phyloP scores from a whole-genome alignment of 2,329 filamentous ascomycete species.

The Ophiostoma australiae region DNA sequence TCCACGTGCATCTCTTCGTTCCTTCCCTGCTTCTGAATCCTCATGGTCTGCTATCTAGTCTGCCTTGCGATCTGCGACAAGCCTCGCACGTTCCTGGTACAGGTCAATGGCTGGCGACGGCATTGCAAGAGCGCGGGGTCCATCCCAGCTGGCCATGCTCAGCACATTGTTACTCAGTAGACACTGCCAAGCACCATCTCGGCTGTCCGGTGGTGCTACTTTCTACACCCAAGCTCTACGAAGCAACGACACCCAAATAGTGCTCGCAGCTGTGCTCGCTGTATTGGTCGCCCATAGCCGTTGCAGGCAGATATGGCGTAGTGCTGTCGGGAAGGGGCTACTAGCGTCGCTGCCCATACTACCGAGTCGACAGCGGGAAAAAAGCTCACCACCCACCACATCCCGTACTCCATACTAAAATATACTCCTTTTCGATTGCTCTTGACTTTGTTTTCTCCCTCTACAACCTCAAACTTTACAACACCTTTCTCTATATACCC shows the following conservation, averaged over 20 bases:
- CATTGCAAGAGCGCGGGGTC: conserved; percentile 3
- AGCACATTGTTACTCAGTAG: background rate
- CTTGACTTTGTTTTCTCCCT: background rate
- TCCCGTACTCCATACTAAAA: conserved; percentile 4
- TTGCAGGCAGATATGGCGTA: conserved; percentile 8
- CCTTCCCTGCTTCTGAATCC: background rate
- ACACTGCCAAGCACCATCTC: background rate
- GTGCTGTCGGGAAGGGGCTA: conserved; percentile 19
- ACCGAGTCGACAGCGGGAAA: conserved; percentile 15
- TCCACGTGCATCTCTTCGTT: background rate
- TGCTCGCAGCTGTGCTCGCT: conserved; percentile 15
- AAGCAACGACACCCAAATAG: background rate
- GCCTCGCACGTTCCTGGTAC: background rate
- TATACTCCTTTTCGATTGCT: background rate
- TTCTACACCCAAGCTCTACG: background rate
- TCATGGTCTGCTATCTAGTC: background rate
- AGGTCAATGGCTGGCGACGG: background rate
- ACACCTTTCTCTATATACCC: conserved; percentile 13
- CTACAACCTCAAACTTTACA: background rate
- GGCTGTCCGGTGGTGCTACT: conserved; percentile 7
- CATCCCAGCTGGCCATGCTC: background rate
- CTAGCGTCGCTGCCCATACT: conserved; percentile 17
- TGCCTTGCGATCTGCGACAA: background rate
- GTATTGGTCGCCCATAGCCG: conserved; percentile 7
- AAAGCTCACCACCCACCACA: conserved; percentile 22